A percentile compares a stretch with the other conserved stretches of the same genome.
Conservation (phyloP, 2,329 filamentous ascomycete species). For the Cadophora sp. region DNA sequence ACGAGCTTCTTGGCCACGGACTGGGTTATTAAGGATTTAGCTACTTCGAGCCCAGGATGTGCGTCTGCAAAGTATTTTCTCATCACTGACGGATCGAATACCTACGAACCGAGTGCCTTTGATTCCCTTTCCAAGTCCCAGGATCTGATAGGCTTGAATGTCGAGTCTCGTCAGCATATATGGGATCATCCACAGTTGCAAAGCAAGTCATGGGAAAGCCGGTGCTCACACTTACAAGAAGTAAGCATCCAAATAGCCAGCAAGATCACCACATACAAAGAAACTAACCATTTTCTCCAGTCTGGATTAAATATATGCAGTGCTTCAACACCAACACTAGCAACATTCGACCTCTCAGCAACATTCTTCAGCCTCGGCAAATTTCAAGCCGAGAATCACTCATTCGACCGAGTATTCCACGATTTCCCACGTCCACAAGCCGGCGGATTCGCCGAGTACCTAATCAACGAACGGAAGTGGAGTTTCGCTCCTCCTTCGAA, state of each 20-base stretch:
- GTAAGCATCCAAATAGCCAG: conserved; percentile 2
- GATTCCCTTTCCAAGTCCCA: conserved; percentile 6
- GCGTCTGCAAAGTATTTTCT: conserved; percentile 22
- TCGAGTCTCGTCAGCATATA: conserved; percentile 17
- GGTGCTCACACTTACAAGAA: conserved; percentile 18
- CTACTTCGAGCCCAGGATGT: conserved; percentile 8
- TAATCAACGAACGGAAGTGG: background rate
- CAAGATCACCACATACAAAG: background rate
- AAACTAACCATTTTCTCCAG: background rate
- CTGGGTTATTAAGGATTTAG: conserved; percentile 22
- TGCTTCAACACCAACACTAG: background rate
- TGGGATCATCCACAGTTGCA: conserved; percentile 20
- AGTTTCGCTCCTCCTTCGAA: background rate
- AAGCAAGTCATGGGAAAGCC: conserved; percentile 18
- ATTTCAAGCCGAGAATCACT: conserved; percentile 12
- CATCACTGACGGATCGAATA: conserved; percentile 21
- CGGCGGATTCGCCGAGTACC: background rate
- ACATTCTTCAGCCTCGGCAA: conserved; percentile 20
- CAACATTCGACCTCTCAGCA: conserved; percentile 20
- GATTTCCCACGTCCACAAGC: background rate
- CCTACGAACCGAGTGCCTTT: conserved; percentile 23
- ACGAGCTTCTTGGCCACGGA: conserved; percentile 17
- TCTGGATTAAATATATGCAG: conserved; percentile 17
- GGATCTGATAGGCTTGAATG: conserved; percentile 22
- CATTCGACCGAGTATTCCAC: background rate